Evolutionary conservation across 495 filamentous ascomycete species (phyloP).

Genomic region (Daldinia childiae): DNA sequence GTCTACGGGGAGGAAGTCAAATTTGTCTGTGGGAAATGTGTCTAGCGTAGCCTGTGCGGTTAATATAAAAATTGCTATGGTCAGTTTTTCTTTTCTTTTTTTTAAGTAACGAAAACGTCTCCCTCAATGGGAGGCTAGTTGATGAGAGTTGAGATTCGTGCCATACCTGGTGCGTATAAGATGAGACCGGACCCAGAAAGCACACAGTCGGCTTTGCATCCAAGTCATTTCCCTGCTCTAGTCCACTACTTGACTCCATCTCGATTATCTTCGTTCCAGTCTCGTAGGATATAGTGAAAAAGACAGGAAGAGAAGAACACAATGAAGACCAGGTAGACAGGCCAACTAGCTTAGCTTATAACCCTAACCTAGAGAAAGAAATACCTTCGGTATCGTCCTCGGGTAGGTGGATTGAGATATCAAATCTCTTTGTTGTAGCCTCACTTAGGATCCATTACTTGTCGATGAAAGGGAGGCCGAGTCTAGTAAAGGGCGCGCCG

Average conservation of each 20-base stretch:
- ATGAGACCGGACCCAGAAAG: conserved; percentile 83
- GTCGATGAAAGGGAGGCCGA: not conserved
- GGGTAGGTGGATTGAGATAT: not conserved
- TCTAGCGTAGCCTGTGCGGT: conserved; percentile 69
- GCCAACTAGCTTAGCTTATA: not conserved
- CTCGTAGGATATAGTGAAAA: not conserved
- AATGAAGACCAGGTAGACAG: not conserved
- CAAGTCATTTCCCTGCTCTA: not conserved
- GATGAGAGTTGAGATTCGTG: not conserved
- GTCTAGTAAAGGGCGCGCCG: conserved; percentile 13
- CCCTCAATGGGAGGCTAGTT: not conserved
- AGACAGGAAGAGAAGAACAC: not conserved
- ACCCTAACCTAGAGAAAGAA: conserved; percentile 1
- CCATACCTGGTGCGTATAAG: conserved; percentile 91
- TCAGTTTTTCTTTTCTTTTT: too few relatives aligned
- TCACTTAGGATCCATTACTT: not conserved
- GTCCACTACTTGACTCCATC: conserved; percentile 30
- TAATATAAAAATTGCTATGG: not conserved
- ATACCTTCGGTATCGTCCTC: not conserved
- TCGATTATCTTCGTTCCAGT: not conserved
- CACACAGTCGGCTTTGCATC: conserved; percentile 63
- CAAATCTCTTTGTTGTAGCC: conserved; percentile 5
- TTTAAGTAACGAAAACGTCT: not conserved
- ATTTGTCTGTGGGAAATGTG: conserved; percentile 64
- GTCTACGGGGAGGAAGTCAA: conserved; percentile 64